Percentiles rank a stretch among this genome's conserved stretches.
Evolutionary conservation across 139 green algal genomes (phyloP).

Genomic region (Chlamydomonas schloesseri): DNA sequence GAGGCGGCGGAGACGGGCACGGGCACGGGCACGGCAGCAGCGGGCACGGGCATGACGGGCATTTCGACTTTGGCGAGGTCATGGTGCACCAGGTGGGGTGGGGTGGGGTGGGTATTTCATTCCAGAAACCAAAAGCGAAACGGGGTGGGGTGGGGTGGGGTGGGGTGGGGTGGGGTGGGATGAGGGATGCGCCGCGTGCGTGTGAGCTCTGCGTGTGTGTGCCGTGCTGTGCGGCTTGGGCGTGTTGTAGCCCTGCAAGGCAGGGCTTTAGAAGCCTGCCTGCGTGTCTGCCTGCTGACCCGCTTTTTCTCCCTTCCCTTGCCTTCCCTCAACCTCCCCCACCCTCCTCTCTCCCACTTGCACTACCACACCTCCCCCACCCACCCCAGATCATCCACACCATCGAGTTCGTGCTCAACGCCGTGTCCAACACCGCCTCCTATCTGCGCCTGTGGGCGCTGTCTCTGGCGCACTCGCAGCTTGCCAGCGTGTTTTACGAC

Average conservation of each 20-base stretch:
- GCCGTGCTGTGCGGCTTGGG: too few species aligned
- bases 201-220: not conserved
- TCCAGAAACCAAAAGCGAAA: too few species aligned
- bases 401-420: conserved; percentile 97
- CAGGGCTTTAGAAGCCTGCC: too few species aligned
- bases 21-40: conserved; percentile 8
- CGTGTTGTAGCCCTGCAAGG: too few species aligned
- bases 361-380: not conserved
- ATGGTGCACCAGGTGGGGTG: conserved; percentile 58
- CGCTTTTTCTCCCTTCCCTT: too few species aligned
- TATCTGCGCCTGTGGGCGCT: conserved; percentile 99
- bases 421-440: conserved; percentile 98
- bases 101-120: too few species aligned
- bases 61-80: conserved; percentile 92
- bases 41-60: conserved; percentile 60
- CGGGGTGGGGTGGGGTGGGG: too few species aligned
- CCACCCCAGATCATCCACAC: conserved; percentile 79
- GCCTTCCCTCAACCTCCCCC: too few species aligned
- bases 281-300: too few species aligned
- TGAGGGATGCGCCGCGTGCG: not conserved
- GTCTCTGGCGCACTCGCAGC: conserved; percentile 95
- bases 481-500: conserved; percentile 94
- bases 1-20: conserved; percentile 27
- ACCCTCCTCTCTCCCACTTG: too few species aligned
- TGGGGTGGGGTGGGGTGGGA: too few species aligned